Evolutionary conservation across 345 rosid species (phyloP).

Genomic region (Hibiscus mutabilis): DNA sequence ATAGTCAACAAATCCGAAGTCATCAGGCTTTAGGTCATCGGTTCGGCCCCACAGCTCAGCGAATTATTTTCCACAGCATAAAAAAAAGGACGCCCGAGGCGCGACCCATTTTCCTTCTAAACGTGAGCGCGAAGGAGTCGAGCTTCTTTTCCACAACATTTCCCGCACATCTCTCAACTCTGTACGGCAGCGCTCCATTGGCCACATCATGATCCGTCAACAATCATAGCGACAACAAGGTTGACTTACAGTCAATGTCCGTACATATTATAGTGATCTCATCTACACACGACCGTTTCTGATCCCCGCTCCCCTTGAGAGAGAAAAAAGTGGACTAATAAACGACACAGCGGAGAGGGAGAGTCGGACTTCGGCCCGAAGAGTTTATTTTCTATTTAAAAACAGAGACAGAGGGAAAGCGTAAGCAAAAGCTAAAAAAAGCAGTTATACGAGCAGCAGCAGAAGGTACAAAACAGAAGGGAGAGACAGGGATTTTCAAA

Average conservation of each 20-base stretch:
- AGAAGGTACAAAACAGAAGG: neutral
- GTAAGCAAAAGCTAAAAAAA: neutral
- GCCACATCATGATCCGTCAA: neutral
- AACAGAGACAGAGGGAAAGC: neutral
- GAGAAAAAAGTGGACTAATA: neutral
- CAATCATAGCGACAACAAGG: neutral
- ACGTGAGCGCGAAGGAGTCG: neutral
- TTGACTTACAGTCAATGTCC: neutral
- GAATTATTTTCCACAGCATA: too few species aligned
- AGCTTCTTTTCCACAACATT: neutral
- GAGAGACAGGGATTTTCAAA: neutral
- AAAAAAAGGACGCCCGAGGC: too few species aligned
- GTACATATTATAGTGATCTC: neutral
- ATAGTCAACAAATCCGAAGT: too few species aligned
- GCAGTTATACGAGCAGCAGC: neutral
- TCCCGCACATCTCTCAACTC: neutral
- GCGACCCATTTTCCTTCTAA: neutral
- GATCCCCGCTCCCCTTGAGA: neutral
- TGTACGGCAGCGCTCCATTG: neutral
- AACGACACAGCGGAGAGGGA: neutral
- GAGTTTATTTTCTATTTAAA: neutral
- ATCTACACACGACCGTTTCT: neutral
- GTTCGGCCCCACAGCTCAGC: too few species aligned
- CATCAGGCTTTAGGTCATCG: too few species aligned
- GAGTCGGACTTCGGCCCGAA: constrained; percentile 8